A percentile compares a stretch with the other conserved stretches of the same genome.
Conservation (phyloP, 1,139 yeast genomes). For the Hyphopichia buzzinii region DNA sequence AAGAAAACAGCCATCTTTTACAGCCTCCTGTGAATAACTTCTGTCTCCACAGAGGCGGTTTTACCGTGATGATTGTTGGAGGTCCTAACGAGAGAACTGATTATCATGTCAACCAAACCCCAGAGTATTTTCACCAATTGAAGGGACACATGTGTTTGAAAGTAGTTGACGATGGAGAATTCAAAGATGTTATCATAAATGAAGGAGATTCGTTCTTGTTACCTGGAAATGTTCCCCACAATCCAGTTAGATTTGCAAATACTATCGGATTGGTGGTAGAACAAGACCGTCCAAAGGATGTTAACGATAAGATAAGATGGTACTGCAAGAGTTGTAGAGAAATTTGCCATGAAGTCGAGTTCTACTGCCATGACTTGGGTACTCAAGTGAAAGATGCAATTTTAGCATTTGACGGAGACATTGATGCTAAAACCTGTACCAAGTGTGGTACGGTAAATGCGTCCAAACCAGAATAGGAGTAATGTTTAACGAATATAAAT, state of each 20-base stretch:
- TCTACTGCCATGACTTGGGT: slow-evolving; percentile 80
- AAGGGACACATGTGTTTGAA: slow-evolving; percentile 83
- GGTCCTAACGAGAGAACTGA: slow-evolving; percentile 95
- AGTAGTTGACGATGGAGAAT: slow-evolving; percentile 77
- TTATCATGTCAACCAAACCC: slow-evolving; percentile 90
- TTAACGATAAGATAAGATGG: slow-evolving; percentile 77
- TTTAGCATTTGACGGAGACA: slow-evolving; percentile 61
- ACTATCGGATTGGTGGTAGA: slow-evolving; percentile 94
- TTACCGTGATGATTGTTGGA: slow-evolving; percentile 91
- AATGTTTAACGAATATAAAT: slow-evolving; percentile 1
- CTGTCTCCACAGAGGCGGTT: slow-evolving; percentile 88
- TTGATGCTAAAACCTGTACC: slow-evolving; percentile 66
- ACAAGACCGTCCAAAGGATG: slow-evolving; percentile 78
- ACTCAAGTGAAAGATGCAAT: slow-evolving; percentile 89
- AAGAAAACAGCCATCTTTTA: slow-evolving; percentile 68
- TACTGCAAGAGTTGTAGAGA: slow-evolving; percentile 71
- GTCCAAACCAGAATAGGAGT: slow-evolving; percentile 57
- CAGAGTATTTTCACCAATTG: slow-evolving; percentile 88
- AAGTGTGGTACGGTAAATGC: slow-evolving; percentile 71
- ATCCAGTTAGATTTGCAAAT: slow-evolving; percentile 81
- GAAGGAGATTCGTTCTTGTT: slow-evolving; percentile 88
- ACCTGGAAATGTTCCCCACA: slow-evolving; percentile 85
- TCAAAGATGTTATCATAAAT: slow-evolving; percentile 68
- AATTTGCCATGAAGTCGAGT: slow-evolving; percentile 65
- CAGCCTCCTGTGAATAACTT: slow-evolving; percentile 92